Evolutionary conservation across 2,329 filamentous ascomycete species (phyloP), one percentile per base, ranked within the genome.

Genomic region (Elsinoe australis): DNA sequence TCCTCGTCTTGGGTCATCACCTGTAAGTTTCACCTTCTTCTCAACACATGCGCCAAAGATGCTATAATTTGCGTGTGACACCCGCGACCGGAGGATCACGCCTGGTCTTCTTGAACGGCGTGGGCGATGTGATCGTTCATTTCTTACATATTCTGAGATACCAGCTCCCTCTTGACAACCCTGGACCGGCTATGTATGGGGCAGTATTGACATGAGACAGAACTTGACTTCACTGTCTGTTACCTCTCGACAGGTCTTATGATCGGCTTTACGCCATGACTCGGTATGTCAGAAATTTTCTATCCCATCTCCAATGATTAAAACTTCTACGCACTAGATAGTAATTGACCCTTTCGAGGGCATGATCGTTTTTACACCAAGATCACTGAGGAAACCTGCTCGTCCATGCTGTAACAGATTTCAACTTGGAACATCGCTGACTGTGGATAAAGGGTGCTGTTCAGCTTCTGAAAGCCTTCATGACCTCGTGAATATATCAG

Each of bases 1-100:
- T n/a, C n/a, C n/a, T n/a, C n/a, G 26, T 29, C 26, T 29, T 29
- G 6, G 7, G 26, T 12, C 6, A 7, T 29, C 26, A 6, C 7
- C 12, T 47, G 44, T 47, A 47, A 47, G 44, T 47, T 26, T 44
- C 22, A 22, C 32, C 38, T 26, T 7, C 28, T 41, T 19, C 36
- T n/a, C n/a, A n/a, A n/a, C n/a, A 28, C 38, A 52, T 31, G 2
- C 14, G 45, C 44, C 44, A 59, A 83, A 86, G 89, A 95, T 94
- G 88, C 84, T 74, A 85, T 87, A 95, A 95, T 95, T 95, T 95
- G 88, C 89, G 88, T 90, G 90, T 94, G 88, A 95, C 84, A 78
- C 75, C 71, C 68, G 68, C 68, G 73, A 72, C 80, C 80, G 89
- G 87, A 87, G 76, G 72, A 85, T 80, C 87, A 83, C 84, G 88